Evolutionary conservation across 1,284 basidiomycete species (phyloP), one percentile per base, ranked within the genome.

Genomic region (Porogramme epimiltina): DNA sequence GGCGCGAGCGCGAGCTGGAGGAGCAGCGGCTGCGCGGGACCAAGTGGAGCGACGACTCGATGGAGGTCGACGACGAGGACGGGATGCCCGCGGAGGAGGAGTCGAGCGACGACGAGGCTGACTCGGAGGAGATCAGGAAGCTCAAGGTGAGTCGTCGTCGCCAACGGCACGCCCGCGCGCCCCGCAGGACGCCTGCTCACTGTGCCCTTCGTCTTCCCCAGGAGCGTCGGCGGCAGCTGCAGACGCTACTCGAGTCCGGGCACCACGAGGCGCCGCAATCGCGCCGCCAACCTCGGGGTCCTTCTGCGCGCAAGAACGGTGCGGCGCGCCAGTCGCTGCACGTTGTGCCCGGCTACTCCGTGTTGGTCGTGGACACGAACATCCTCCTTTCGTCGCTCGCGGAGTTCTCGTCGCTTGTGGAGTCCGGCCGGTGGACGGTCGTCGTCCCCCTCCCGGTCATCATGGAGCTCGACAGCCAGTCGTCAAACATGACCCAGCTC

Each of bases 351-450:
- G 95, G 95, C 1, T 97, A 95, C 70, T 94, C 93, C 2, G 79
- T 90, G 36, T 85, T 99, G 47, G 87, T 99, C 5, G 78, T 98
- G 62, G 95, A 98, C 71, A 98, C 95, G 44, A 98, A 98, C 73
- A 89, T 98, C 53, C 74, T 98, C 0, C 79, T 98, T 4, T 90
- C 91, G 0, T 90, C 90, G 0, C 74, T 96, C 4, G 70, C 83
- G 0, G 75, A 89, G 55, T 79, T 98, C 55, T 70, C 81, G 2
- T 80, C 85, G 11, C 77, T 98, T 52, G 79, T 98, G 52, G 89
- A 96, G 67, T 86, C 85, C 56, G 74, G 85, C 25, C 76, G 77
- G 38, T 99, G 94, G 94, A 97, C 91, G 0, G 78, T 97, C 45
- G 77, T 99, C 49, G 78, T 99, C 0, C 96, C 96, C 3, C 81